phyloP scores from a whole-genome alignment of 2,329 filamentous ascomycete genomes.

The Diaporthe citriasiana region DNA sequence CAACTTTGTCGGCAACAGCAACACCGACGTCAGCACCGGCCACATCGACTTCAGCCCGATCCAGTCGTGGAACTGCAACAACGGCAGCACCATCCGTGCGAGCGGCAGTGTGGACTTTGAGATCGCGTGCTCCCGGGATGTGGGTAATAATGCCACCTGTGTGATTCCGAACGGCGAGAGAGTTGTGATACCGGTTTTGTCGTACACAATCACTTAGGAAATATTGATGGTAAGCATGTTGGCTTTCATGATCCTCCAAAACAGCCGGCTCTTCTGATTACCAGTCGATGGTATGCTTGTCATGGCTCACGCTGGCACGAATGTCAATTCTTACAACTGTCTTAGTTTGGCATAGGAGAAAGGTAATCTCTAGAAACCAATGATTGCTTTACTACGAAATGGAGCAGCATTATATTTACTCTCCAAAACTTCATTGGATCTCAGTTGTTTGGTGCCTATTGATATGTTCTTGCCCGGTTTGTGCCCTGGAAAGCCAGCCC shows the following conservation, averaged over 20 bases:
- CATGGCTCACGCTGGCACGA: too few species aligned
- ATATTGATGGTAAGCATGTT: not conserved
- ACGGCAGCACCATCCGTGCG: slow-evolving; percentile 33
- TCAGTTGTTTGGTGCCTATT: too few species aligned
- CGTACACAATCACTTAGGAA: slow-evolving; percentile 24
- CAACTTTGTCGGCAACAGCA: slow-evolving; percentile 27
- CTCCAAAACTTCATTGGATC: too few species aligned
- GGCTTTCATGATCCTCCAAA: not conserved
- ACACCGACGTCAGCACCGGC: slow-evolving; percentile 23
- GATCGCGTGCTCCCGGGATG: slow-evolving; percentile 19
- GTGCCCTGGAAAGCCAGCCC: too few species aligned
- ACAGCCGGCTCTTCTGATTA: too few species aligned
- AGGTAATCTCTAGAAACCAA: too few species aligned
- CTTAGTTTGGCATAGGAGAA: too few species aligned
- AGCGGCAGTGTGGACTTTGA: slow-evolving; percentile 37
- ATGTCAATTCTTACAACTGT: too few species aligned
- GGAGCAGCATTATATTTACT: too few species aligned
- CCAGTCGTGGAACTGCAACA: slow-evolving; percentile 26
- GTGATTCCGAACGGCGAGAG: slow-evolving; percentile 10
- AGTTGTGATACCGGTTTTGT: slow-evolving; percentile 31
- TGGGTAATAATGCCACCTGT: slow-evolving; percentile 31
- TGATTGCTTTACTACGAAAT: too few species aligned
- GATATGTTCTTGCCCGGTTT: too few species aligned
- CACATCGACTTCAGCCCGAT: slow-evolving; percentile 29
- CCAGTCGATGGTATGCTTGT: not conserved